phyloP scores from a whole-genome alignment of 2,329 filamentous ascomycete genomes.

The Cadophora gregata region DNA sequence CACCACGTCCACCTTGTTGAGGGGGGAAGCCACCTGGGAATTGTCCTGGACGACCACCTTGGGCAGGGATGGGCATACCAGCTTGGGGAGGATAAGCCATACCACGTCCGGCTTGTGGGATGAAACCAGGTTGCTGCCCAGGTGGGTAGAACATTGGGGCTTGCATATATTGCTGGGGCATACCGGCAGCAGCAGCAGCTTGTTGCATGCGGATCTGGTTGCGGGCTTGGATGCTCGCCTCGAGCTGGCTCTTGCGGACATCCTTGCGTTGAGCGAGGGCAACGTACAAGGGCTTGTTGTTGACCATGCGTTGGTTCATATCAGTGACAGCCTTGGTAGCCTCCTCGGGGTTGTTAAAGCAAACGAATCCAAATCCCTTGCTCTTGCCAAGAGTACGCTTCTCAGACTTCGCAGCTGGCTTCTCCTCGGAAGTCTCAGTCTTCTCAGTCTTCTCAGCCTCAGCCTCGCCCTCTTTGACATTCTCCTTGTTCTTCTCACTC shows the following conservation, averaged over 20 bases:
- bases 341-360: slow-evolving; percentile 99
- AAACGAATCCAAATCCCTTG: slow-evolving; percentile 99
- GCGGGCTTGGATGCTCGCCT: slow-evolving; percentile 98
- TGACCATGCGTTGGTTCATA: slow-evolving; percentile 99
- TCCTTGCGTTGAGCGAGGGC: slow-evolving; percentile 99
- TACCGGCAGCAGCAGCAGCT: slow-evolving; percentile 86
- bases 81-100: slow-evolving; percentile 69
- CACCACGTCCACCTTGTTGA: slow-evolving; percentile 87
- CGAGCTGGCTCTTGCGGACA: slow-evolving; percentile 98
- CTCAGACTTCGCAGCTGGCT: slow-evolving; percentile 61
- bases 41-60: slow-evolving; percentile 83
- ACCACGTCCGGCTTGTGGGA: slow-evolving; percentile 65
- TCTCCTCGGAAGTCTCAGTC: slow-evolving; percentile 51
- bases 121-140: slow-evolving; percentile 76
- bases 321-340: slow-evolving; percentile 98
- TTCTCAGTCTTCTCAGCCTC: slow-evolving; percentile 58
- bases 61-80: slow-evolving; percentile 72
- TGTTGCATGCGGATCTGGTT: slow-evolving; percentile 99
- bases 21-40: slow-evolving; percentile 82
- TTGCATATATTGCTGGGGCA: slow-evolving; percentile 88
- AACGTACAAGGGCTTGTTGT: slow-evolving; percentile 96
- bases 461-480: slow-evolving; percentile 54
- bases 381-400: slow-evolving; percentile 82
- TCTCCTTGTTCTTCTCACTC: slow-evolving; percentile 58
- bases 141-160: slow-evolving; percentile 91